These are phyloP conservation scores for Durusdinium trenchii DNA, from an alignment of 73 alveolate genomes.

Conservation along the genomic window DNA sequence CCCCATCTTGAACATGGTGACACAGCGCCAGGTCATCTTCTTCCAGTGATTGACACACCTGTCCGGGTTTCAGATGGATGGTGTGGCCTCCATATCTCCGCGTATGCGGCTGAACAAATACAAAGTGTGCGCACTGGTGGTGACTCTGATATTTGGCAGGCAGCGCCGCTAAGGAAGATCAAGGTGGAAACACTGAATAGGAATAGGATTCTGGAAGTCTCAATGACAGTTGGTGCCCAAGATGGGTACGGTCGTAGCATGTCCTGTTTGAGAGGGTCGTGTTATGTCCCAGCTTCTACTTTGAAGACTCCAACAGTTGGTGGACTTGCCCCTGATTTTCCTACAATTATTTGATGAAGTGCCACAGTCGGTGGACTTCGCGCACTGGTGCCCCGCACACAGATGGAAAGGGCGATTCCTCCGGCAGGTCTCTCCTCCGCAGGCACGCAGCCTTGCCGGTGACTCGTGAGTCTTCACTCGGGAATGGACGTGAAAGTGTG, in stretches of 20 bases:
- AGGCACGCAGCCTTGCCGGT: slow-evolving; percentile 1
- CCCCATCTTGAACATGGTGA: too few relatives aligned
- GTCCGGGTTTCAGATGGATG: too few relatives aligned
- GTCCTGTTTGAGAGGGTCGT: background rate
- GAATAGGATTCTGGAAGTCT: too few relatives aligned
- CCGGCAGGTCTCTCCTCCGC: background rate
- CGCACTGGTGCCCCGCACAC: background rate
- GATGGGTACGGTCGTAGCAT: background rate
- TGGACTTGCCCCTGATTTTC: background rate
- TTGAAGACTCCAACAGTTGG: background rate
- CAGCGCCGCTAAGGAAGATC: too few relatives aligned
- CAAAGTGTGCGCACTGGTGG: too few relatives aligned
- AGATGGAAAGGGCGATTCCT: slow-evolving; percentile 24
- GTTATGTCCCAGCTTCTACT: background rate
- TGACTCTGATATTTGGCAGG: too few relatives aligned
- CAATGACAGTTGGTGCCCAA: background rate
- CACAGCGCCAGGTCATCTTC: too few relatives aligned
- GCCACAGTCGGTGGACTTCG: background rate
- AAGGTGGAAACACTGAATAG: too few relatives aligned
- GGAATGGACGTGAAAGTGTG: too few relatives aligned
- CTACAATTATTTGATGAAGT: background rate
- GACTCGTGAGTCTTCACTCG: background rate
- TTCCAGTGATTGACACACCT: too few relatives aligned
- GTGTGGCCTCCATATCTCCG: too few relatives aligned
- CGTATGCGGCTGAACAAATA: too few relatives aligned